These are phyloP conservation scores for Dactylellina parvicollis DNA, from an alignment of 2,329 filamentous ascomycete genomes.

Conservation along the genomic window DNA sequence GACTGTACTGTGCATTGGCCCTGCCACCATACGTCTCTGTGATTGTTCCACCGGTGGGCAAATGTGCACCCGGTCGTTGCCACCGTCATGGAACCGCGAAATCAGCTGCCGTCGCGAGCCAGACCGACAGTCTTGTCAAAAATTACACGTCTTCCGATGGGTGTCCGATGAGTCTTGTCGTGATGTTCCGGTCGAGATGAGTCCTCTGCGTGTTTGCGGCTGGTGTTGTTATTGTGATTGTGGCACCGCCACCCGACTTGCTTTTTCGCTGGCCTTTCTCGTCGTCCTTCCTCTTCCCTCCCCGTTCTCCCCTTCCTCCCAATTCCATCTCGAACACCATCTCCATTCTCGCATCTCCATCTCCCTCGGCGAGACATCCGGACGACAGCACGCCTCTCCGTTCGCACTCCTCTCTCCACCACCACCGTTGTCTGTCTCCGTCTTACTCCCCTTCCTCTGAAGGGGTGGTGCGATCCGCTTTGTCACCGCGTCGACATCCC, in stretches of 20 bases:
- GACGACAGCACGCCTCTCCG: background rate
- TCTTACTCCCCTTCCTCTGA: background rate
- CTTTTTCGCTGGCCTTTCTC: slow-evolving; percentile 15
- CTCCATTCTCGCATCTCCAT: slow-evolving; percentile 1
- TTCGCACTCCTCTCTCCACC: background rate
- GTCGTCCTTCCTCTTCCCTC: slow-evolving; percentile 4
- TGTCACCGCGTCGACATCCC: slow-evolving; percentile 46
- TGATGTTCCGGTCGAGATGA: slow-evolving; percentile 18
- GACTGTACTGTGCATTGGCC: no score
- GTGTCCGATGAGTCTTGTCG: slow-evolving; percentile 35
- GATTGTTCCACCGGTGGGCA: no score
- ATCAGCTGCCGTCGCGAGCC: slow-evolving; percentile 28
- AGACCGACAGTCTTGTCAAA: background rate
- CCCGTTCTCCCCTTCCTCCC: slow-evolving; percentile 9
- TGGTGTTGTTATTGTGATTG: slow-evolving; percentile 20
- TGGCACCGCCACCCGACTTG: slow-evolving; percentile 27
- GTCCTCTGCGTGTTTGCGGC: slow-evolving; percentile 42
- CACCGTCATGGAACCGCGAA: background rate
- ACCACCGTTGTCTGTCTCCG: background rate
- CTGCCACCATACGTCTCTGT: no score
- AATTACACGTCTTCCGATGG: slow-evolving; percentile 14
- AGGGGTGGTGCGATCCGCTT: background rate
- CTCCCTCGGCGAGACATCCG: background rate
- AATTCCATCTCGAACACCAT: background rate
- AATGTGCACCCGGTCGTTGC: background rate